Conservation (phyloP, 78 protist genomes). For the Thecamonas trahens region DNA sequence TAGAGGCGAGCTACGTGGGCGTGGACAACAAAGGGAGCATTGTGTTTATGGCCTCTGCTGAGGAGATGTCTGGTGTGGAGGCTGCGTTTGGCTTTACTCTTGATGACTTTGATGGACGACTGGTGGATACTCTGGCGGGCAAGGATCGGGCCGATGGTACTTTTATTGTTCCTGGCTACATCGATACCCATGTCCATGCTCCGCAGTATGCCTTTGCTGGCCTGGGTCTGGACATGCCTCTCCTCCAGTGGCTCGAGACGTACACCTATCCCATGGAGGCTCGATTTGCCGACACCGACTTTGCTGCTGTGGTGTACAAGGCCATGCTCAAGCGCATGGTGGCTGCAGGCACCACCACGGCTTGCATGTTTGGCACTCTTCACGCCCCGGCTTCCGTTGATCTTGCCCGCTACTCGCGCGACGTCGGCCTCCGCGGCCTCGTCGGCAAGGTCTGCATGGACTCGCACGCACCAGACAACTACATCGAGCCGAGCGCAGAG, state of each 20-base stretch:
- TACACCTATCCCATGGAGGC: slow-evolving; percentile 80
- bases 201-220: slow-evolving; percentile 78
- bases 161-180: slow-evolving; percentile 75
- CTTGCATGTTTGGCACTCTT: slow-evolving; percentile 72
- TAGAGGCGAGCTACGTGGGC: no score
- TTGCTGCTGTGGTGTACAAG: slow-evolving; percentile 54
- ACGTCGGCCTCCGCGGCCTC: slow-evolving; percentile 73
- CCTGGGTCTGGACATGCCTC: slow-evolving; percentile 59
- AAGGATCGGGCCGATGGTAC: no score
- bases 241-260: slow-evolving; percentile 79
- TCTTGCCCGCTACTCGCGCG: slow-evolving; percentile 8
- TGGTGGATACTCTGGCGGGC: no score
- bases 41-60: no score
- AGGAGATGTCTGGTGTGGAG: no score
- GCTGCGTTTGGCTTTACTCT: no score
- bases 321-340: slow-evolving; percentile 47
- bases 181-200: slow-evolving; percentile 86
- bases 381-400: slow-evolving; percentile 56
- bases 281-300: slow-evolving; percentile 38
- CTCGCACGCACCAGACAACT: slow-evolving; percentile 67
- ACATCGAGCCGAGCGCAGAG: slow-evolving; percentile 60
- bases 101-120: no score
- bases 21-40: no score
- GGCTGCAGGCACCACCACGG: slow-evolving; percentile 72
- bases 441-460: slow-evolving; percentile 81